A percentile compares a stretch with the other conserved stretches of the same genome.
phyloP scores from a whole-genome alignment of 1,139 yeast genomes.

The Torulaspora globosa region DNA sequence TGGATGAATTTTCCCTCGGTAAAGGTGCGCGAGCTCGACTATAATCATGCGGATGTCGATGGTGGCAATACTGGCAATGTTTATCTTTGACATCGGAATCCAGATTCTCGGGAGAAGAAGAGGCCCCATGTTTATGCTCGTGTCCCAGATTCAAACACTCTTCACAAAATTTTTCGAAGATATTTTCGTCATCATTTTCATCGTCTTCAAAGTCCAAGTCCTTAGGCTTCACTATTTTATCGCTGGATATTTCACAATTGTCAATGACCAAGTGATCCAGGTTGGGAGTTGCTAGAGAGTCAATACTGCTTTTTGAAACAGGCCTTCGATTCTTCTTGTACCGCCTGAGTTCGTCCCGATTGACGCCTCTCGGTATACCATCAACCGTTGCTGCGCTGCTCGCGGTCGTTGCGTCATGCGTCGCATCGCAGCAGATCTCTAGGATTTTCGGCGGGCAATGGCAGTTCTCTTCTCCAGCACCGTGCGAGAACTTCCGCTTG shows the following conservation, averaged over 20 bases:
- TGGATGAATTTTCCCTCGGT: slow-evolving; percentile 2
- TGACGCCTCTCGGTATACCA: not conserved
- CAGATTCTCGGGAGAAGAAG: not conserved
- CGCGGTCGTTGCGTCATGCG: slow-evolving; percentile 21
- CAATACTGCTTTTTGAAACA: not conserved
- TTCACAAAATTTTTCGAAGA: slow-evolving; percentile 28
- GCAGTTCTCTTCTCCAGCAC: slow-evolving; percentile 15
- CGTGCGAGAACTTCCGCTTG: slow-evolving; percentile 5
- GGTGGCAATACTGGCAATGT: not conserved
- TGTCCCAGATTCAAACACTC: slow-evolving; percentile 22
- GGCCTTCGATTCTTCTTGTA: slow-evolving; percentile 3
- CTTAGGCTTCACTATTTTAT: slow-evolving; percentile 1
- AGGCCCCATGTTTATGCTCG: slow-evolving; percentile 2
- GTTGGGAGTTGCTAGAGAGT: slow-evolving; percentile 4
- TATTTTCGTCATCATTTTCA: slow-evolving; percentile 17
- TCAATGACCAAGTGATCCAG: slow-evolving; percentile 26
- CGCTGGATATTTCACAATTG: slow-evolving; percentile 30
- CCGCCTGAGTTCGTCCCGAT: slow-evolving; percentile 8
- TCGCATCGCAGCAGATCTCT: slow-evolving; percentile 41
- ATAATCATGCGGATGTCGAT: slow-evolving; percentile 5
- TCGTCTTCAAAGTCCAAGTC: slow-evolving; percentile 10
- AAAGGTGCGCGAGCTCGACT: not conserved
- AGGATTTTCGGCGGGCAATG: slow-evolving; percentile 39
- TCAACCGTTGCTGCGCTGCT: slow-evolving; percentile 4
- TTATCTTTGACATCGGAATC: not conserved